Evolutionary conservation across 805 yeast species (phyloP).

Genomic region (Blastobotrys muscicola): DNA sequence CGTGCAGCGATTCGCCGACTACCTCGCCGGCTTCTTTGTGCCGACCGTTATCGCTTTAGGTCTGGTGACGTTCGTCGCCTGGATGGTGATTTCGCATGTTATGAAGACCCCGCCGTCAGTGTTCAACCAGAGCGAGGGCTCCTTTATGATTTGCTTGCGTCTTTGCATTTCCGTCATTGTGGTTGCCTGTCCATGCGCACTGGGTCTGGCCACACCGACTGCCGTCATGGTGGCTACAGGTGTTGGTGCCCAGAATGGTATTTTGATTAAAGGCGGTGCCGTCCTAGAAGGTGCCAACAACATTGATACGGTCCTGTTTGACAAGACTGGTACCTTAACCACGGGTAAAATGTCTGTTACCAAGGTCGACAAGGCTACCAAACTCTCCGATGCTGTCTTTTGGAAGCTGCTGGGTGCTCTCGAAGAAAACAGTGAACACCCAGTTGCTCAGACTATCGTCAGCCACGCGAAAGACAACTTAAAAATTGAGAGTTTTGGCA

Average conservation of each 20-base stretch:
- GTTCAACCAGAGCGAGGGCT: constrained; percentile 42
- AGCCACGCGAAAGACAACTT: constrained; percentile 25
- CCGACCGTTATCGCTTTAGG: constrained; percentile 61
- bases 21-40: constrained; percentile 76
- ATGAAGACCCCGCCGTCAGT: constrained; percentile 37
- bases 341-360: constrained; percentile 61
- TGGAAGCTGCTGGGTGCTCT: constrained; percentile 50
- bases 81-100: constrained; percentile 40
- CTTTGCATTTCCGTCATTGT: constrained; percentile 87
- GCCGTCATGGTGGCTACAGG: constrained; percentile 99
- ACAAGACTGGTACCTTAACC: constrained; percentile 94
- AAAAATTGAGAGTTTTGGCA: background rate
- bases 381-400: constrained; percentile 22
- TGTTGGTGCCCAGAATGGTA: constrained; percentile 83
- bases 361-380: constrained; percentile 3
- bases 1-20: constrained; percentile 81
- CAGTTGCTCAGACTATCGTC: constrained; percentile 67
- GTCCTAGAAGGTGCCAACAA: constrained; percentile 64
- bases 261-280: constrained; percentile 88
- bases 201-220: constrained; percentile 96
- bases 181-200: constrained; percentile 97
- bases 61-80: constrained; percentile 50
- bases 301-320: constrained; percentile 65
- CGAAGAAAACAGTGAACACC: constrained; percentile 77
- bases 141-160: constrained; percentile 58